phyloP scores from a whole-genome alignment of 2,329 filamentous ascomycete genomes.

The Juglanconis oblonga region DNA sequence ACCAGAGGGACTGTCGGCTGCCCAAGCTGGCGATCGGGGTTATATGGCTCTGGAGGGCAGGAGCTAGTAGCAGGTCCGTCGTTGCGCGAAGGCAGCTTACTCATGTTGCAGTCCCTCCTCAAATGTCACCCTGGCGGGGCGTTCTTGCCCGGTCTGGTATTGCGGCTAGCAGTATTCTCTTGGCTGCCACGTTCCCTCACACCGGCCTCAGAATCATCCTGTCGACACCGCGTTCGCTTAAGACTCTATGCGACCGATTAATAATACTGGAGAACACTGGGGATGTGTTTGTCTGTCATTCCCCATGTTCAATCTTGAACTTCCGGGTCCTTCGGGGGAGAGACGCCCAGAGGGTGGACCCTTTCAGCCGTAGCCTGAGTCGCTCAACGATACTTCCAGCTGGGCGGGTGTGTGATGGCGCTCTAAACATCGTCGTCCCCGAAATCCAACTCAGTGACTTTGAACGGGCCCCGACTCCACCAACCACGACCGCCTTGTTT shows the following conservation, averaged over 20 bases:
- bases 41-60: conserved; percentile 10
- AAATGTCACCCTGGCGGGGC: conserved; percentile 11
- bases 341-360: background rate
- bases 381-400: background rate
- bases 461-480: background rate
- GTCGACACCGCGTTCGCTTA: background rate
- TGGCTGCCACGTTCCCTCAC: background rate
- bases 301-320: background rate
- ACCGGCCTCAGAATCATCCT: background rate
- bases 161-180: background rate
- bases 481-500: no score
- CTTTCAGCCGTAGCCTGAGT: background rate
- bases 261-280: background rate
- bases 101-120: conserved; percentile 11
- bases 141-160: background rate
- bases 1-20: background rate
- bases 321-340: background rate
- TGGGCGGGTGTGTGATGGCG: background rate
- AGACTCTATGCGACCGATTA: background rate
- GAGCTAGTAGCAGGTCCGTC: background rate
- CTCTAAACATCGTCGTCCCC: background rate
- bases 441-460: background rate
- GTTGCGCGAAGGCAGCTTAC: conserved; percentile 11
- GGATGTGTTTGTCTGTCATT: background rate
- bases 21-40: conserved; percentile 12